These are phyloP conservation scores for Diplogelasinospora grovesii DNA, from an alignment of 495 filamentous ascomycete genomes.

Conservation along the genomic window DNA sequence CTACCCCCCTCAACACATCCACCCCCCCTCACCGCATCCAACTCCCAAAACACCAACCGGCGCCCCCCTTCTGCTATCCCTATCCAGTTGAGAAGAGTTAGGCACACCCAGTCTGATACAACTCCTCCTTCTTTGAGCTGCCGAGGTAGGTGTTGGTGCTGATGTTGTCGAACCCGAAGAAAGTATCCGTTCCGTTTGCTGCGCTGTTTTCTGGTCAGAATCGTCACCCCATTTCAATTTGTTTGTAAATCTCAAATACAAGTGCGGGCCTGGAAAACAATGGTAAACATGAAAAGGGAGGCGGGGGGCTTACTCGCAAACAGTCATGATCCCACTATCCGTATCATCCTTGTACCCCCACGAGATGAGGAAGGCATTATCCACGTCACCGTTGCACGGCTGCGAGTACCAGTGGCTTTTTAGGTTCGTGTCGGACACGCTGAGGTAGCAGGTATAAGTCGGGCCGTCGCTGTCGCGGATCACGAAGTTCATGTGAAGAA, in stretches of 20 bases:
- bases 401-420: conserved; percentile 6
- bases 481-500: neutral
- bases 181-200: conserved; percentile 6
- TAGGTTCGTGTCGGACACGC: neutral
- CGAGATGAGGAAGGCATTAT: conserved; percentile 10
- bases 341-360: conserved; percentile 17
- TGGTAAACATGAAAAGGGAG: neutral
- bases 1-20: no score
- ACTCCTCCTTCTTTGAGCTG: no score
- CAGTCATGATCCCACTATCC: conserved; percentile 20
- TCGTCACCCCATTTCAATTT: neutral
- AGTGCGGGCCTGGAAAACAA: neutral
- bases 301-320: conserved; percentile 14
- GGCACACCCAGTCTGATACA: no score
- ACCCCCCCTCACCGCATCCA: no score
- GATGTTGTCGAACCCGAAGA: conserved; percentile 13
- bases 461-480: neutral
- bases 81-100: no score
- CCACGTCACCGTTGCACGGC: conserved; percentile 1
- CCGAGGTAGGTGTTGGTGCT: neutral
- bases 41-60: no score
- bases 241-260: neutral
- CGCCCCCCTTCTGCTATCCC: no score
- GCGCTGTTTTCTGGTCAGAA: neutral
- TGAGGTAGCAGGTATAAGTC: neutral